Evolutionary conservation across 345 rosid species (phyloP).

Genomic region (Linum usitatissimum): DNA sequence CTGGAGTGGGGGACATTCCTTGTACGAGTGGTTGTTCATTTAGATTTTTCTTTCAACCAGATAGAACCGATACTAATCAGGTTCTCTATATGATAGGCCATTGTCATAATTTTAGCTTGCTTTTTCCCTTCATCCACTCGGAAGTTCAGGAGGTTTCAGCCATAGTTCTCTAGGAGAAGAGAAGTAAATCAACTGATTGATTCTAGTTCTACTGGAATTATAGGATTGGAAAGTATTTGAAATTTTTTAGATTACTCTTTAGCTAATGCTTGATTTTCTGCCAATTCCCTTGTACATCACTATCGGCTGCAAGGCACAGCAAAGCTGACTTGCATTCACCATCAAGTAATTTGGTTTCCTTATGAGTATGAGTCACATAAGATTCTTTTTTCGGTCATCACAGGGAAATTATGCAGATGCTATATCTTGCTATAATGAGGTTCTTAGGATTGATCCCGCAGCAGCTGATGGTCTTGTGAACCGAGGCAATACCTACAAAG

Average conservation of each 20-base stretch:
- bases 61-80: too few relatives aligned
- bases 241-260: too few relatives aligned
- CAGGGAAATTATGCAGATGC: slow-evolving; percentile 95
- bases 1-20: background rate
- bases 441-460: slow-evolving; percentile 89
- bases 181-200: background rate
- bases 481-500: slow-evolving; percentile 94
- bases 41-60: too few relatives aligned
- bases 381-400: slow-evolving; percentile 7
- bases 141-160: too few relatives aligned
- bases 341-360: background rate
- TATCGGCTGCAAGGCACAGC: background rate
- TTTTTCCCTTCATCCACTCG: too few relatives aligned
- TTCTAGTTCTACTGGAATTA: background rate
- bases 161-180: background rate
- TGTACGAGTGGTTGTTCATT: background rate
- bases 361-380: background rate
- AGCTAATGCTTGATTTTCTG: background rate
- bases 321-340: background rate
- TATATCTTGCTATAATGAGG: slow-evolving; percentile 95
- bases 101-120: too few relatives aligned
- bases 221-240: background rate
- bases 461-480: slow-evolving; percentile 98
- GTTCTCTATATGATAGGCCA: too few relatives aligned
- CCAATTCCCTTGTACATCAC: background rate